These are phyloP conservation scores for Candida pseudoglaebosa DNA, from an alignment of 805 yeast species.

Conservation along the genomic window DNA sequence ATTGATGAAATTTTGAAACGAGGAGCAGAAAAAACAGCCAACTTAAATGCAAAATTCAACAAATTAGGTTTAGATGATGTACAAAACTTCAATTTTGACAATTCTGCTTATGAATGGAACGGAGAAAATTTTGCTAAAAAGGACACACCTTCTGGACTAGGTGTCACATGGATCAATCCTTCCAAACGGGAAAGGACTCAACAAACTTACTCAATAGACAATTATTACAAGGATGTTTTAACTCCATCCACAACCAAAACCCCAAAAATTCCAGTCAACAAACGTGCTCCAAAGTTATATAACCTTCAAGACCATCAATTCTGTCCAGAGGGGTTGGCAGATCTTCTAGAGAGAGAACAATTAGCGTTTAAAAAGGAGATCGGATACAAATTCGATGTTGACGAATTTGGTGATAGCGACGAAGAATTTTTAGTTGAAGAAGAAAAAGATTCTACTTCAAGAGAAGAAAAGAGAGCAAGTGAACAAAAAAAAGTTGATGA, in stretches of 20 bases:
- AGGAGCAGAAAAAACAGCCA: slow-evolving; percentile 80
- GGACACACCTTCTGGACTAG: slow-evolving; percentile 31
- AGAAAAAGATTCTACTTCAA: slow-evolving; percentile 30
- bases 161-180: slow-evolving; percentile 67
- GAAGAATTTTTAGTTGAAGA: slow-evolving; percentile 49
- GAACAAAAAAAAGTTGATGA: slow-evolving; percentile 55
- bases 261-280: slow-evolving; percentile 8
- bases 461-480: slow-evolving; percentile 35
- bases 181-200: slow-evolving; percentile 73
- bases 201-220: slow-evolving; percentile 73
- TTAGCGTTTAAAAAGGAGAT: slow-evolving; percentile 57
- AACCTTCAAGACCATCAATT: slow-evolving; percentile 73
- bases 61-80: slow-evolving; percentile 88
- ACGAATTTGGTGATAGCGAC: slow-evolving; percentile 59
- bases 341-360: slow-evolving; percentile 60
- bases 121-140: slow-evolving; percentile 77
- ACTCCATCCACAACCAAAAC: slow-evolving; percentile 21
- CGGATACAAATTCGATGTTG: slow-evolving; percentile 53
- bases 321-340: slow-evolving; percentile 52
- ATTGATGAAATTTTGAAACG: slow-evolving; percentile 76
- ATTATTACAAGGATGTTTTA: slow-evolving; percentile 68
- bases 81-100: slow-evolving; percentile 85
- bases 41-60: slow-evolving; percentile 76
- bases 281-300: slow-evolving; percentile 58
- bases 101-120: slow-evolving; percentile 94